A percentile compares a stretch with the other conserved stretches of the same genome.
These are phyloP conservation scores for Metschnikowia santaceciliae DNA, from an alignment of 805 yeast species.

Conservation along the genomic window DNA sequence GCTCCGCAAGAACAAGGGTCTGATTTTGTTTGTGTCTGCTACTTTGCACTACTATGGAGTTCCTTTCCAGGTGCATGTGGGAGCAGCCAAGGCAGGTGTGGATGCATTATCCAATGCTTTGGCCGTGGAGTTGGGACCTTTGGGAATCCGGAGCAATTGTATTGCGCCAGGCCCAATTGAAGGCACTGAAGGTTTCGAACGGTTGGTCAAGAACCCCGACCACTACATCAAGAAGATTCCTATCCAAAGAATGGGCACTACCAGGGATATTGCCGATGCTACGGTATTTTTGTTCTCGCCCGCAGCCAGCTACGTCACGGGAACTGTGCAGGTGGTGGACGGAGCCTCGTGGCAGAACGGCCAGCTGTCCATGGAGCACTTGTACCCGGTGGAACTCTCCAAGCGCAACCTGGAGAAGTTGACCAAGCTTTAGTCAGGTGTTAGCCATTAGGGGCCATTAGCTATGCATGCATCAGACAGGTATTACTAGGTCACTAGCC, in stretches of 20 bases:
- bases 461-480: too few species aligned
- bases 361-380: slow-evolving; percentile 14
- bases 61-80: slow-evolving; percentile 33
- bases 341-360: slow-evolving; percentile 29
- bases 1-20: slow-evolving; percentile 37
- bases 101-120: slow-evolving; percentile 28
- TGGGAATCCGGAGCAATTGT: slow-evolving; percentile 26
- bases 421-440: slow-evolving; percentile 10
- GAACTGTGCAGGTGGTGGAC: slow-evolving; percentile 26
- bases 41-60: slow-evolving; percentile 43
- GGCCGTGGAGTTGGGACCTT: slow-evolving; percentile 29
- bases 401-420: slow-evolving; percentile 15
- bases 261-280: slow-evolving; percentile 28
- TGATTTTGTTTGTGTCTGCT: slow-evolving; percentile 37
- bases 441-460: too few species aligned
- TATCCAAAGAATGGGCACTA: slow-evolving; percentile 24
- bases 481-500: too few species aligned
- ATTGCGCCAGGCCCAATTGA: slow-evolving; percentile 28
- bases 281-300: slow-evolving; percentile 27
- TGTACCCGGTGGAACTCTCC: slow-evolving; percentile 31
- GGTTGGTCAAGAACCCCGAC: slow-evolving; percentile 18
- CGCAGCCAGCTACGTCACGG: slow-evolving; percentile 25
- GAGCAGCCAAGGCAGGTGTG: slow-evolving; percentile 31
- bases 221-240: slow-evolving; percentile 17
- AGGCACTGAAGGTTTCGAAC: slow-evolving; percentile 26